Evolutionary conservation across 306 rosid genomes (phyloP), one percentile per base, ranked within the genome.

Genomic region (Vigna radiata): DNA sequence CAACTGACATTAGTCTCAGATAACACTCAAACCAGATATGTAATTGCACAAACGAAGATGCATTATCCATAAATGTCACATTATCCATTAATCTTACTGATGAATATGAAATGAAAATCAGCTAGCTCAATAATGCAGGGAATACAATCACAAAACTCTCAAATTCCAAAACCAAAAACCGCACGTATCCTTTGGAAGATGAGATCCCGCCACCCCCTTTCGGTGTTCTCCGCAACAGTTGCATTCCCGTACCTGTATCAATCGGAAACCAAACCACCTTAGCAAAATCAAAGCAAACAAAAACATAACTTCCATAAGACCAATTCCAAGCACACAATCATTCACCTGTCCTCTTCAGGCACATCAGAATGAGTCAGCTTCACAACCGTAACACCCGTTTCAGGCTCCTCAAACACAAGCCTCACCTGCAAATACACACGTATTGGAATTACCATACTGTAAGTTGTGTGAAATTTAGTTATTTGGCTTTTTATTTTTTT

Each of bases 161-260:
- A 94, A 48, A 95, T 87, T 76, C 99, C 97, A 72, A 95, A 95
- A 56, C 99, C 94, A 81, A 95, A 95, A 53, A 89, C 99, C 2
- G 97, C 99, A 48, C 97, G 87, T 55, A 95, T 92, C 93, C 90
- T 92, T 73, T 92, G 95, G 88, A 95, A 95, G 8, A 95, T 92
- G 25, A 87, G 97, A 80, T 95, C 99, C 87, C 97, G 84, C 98
- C 98, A 95, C 52, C 98, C 98, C 73, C 97, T 89, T 78, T 95
- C 98, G 0, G 98, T 95, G 79, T 95, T 95, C 93, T 95, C 98
- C 83, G 86, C 96, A 82, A 95, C 98, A 37, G 97, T 95, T 5
- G 97, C 87, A 78, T 95, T 95, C 50, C 98, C 99, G 76, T 92
- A 95, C 80, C 99, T 95, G 89, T 81, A 58, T 58, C 48, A 33